A percentile compares a stretch with the other conserved stretches of the same genome.
Evolutionary conservation across 2,329 filamentous ascomycete species (phyloP).

Genomic region (Trichophyton mentagrophytes): DNA sequence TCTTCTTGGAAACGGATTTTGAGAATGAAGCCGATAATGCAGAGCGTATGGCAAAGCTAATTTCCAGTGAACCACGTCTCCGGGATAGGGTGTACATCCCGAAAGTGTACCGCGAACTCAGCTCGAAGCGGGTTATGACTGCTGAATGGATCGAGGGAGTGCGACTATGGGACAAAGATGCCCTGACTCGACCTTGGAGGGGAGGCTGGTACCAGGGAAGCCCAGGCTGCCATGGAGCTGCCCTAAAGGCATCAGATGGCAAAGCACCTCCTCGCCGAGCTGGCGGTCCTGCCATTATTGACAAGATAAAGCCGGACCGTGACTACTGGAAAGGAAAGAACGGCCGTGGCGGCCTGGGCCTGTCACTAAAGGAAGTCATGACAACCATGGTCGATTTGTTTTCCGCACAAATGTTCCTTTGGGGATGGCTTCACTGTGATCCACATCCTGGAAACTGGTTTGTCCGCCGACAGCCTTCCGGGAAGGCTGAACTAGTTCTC

Average conservation of each 20-base stretch:
- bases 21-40: conserved; percentile 81
- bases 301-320: conserved; percentile 66
- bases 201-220: conserved; percentile 65
- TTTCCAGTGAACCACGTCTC: conserved; percentile 62
- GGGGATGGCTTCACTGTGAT: conserved; percentile 91
- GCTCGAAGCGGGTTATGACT: conserved; percentile 71
- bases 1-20: conserved; percentile 90
- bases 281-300: conserved; percentile 23
- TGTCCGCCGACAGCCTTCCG: conserved; percentile 68
- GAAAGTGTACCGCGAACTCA: conserved; percentile 68
- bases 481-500: conserved; percentile 78
- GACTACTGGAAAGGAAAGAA: conserved; percentile 62
- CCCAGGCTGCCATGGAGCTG: conserved; percentile 58
- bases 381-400: conserved; percentile 93
- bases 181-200: conserved; percentile 63
- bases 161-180: conserved; percentile 79
- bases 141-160: conserved; percentile 97
- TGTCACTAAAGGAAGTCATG: conserved; percentile 80
- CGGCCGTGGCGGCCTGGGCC: conserved; percentile 66
- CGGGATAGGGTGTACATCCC: conserved; percentile 78
- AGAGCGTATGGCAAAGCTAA: conserved; percentile 65
- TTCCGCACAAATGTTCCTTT: conserved; percentile 95
- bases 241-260: conserved; percentile 43
- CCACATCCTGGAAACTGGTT: conserved; percentile 97
- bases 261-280: conserved; percentile 24